Base-by-base conservation (phyloP, 352 stramenopile species). In the Achlya hypogyna region DNA sequence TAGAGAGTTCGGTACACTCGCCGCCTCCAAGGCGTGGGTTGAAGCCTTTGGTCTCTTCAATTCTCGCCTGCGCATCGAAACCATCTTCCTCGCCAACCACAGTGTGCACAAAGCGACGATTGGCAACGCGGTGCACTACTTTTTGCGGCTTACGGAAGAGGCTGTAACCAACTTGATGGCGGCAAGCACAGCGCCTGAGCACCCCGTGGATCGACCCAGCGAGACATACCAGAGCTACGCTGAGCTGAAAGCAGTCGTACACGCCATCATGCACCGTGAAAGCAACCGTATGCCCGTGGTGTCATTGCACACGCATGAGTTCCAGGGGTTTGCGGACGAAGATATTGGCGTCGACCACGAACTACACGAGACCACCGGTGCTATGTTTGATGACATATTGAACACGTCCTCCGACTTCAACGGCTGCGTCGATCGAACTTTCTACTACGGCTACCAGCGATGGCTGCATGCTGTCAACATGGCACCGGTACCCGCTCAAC, bases 61-160 rank as follows among this genome's bases (percentile, higher is more conserved):
- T 58, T 65, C 59, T 14, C 20, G 43, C 14, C 9, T 43, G 18
- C 47, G 25, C 16, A 35, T 20, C 18, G 59, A 65, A 34, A 51
- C 59, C 29, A 43, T 53, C 5, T 40, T 43, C 6, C 29, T 65
- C 10, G 22, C n/a, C 14, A 12, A 47, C 16, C 59, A 54, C 28
- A 56, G 16, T 16, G n/a, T 65, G 16, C 12, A 51, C 34, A 49
- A 32, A 9, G 59, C 38, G 9, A 65, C 59, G 18, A 34, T 65
- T 12, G 59, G 59, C 35, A 65, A 65, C 28, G 35, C n/a, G 5
- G 59, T 65, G 18, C 59, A 65, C 47, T 65, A 65, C 59, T 65
- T 65, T 5, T 47, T 65, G 9, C 59, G 59, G 14, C 18, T 65
- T 5, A 51, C 59, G 14, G 59, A 65, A 58, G 35, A 8, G 23